Evolutionary conservation across 345 rosid genomes (phyloP).

Genomic region (Moricandia arvensis): DNA sequence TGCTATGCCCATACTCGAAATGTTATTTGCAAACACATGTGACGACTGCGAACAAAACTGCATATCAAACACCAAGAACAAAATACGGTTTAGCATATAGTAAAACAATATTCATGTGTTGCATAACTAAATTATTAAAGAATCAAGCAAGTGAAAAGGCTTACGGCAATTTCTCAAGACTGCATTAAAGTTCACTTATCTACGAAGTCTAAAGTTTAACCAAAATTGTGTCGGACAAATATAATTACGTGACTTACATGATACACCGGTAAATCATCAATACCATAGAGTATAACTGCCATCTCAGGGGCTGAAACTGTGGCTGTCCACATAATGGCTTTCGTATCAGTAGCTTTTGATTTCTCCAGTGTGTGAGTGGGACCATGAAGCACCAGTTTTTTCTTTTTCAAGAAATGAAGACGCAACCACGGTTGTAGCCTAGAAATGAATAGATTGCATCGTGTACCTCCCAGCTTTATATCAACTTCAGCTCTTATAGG

Average conservation of each 20-base stretch:
- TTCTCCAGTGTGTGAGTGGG: constrained; percentile 43
- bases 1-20: constrained; percentile 67
- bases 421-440: constrained; percentile 83
- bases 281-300: constrained; percentile 64
- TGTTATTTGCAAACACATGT: constrained; percentile 88
- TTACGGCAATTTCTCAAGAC: no score
- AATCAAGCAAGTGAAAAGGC: no score
- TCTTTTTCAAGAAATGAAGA: constrained; percentile 61
- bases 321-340: constrained; percentile 85
- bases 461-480: constrained; percentile 91
- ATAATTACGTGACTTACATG: constrained; percentile 62
- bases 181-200: not conserved
- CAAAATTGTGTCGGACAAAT: not conserved
- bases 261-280: constrained; percentile 63
- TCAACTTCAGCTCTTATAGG: constrained; percentile 94
- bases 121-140: not conserved
- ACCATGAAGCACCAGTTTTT: constrained; percentile 64
- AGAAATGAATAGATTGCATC: constrained; percentile 66
- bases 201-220: not conserved
- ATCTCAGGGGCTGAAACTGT: constrained; percentile 97
- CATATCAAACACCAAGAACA: constrained; percentile 28
- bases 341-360: constrained; percentile 51
- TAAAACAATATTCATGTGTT: not conserved
- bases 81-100: not conserved
- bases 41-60: constrained; percentile 96